Percentiles rank a stretch among this genome's conserved stretches.
These are phyloP conservation scores for Fusarium ambrosium DNA, from an alignment of 2,329 filamentous ascomycete genomes.

Conservation along the genomic window DNA sequence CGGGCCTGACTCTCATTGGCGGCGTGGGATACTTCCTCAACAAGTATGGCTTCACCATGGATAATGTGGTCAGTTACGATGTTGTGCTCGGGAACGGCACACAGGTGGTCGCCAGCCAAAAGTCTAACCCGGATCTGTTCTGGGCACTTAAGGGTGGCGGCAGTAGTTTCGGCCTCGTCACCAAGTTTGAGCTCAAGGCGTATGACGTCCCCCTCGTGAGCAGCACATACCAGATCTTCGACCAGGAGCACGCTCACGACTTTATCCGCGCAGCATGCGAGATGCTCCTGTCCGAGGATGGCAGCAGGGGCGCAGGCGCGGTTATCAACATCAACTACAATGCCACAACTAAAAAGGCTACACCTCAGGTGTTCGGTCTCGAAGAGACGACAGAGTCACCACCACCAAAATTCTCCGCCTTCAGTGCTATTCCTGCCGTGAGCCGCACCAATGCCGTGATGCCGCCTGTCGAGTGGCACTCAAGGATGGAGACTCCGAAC, in stretches of 20 bases:
- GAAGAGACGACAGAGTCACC: conserved; percentile 43
- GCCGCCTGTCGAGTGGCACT: conserved; percentile 46
- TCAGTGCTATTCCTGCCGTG: conserved; percentile 11
- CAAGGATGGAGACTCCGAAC: conserved; percentile 47
- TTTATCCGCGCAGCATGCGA: conserved; percentile 49
- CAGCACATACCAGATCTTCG: conserved; percentile 51
- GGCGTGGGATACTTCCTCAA: conserved; percentile 48
- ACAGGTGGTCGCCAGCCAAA: conserved; percentile 55
- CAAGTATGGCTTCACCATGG: conserved; percentile 44
- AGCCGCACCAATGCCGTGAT: conserved; percentile 48
- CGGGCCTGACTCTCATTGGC: conserved; percentile 48
- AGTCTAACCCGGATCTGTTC: conserved; percentile 52
- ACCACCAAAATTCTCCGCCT: conserved; percentile 10
- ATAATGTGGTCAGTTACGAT: conserved; percentile 52
- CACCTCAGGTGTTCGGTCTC: conserved; percentile 50
- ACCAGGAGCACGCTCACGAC: conserved; percentile 39
- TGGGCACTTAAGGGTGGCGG: conserved; percentile 52
- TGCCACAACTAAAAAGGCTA: conserved; percentile 41
- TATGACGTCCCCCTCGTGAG: conserved; percentile 45
- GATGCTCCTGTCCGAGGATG: conserved; percentile 40
- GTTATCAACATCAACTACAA: conserved; percentile 51
- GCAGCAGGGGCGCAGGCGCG: conserved; percentile 48
- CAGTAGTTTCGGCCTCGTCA: conserved; percentile 54
- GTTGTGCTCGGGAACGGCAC: conserved; percentile 58
- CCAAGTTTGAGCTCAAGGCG: conserved; percentile 47